Evolutionary conservation across 129 eudicot species (phyloP).

Genomic region (Artemisia annua): DNA sequence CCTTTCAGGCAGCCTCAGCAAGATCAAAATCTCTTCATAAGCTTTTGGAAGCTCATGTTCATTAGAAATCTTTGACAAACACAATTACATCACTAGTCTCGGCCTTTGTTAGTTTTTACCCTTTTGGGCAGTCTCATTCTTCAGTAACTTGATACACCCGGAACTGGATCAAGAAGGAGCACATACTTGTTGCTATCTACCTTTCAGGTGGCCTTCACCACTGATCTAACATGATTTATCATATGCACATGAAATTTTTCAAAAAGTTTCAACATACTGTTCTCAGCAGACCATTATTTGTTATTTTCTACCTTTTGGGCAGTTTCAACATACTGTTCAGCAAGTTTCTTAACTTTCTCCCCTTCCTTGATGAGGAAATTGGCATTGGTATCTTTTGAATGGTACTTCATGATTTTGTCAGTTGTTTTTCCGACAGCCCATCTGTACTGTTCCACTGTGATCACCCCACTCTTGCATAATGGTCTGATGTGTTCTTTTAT

Average conservation of each 20-base stretch:
- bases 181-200: not conserved
- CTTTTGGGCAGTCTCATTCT: conserved; percentile 45
- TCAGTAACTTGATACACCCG: not conserved
- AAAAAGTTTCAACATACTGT: not conserved
- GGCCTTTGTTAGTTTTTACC: not conserved
- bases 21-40: not conserved
- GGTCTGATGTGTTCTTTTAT: conserved; percentile 95
- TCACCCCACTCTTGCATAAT: conserved; percentile 97
- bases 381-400: conserved; percentile 77
- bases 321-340: conserved; percentile 86
- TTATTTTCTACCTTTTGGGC: conserved; percentile 54
- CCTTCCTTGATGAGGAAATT: conserved; percentile 97
- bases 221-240: conserved; percentile 16
- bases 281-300: not conserved
- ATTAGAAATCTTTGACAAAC: not conserved
- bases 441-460: conserved; percentile 83
- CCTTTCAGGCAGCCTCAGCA: not conserved
- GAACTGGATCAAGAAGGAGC: conserved; percentile 1
- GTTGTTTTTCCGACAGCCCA: conserved; percentile 93
- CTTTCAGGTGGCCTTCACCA: conserved; percentile 4
- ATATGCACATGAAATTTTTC: not conserved
- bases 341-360: conserved; percentile 93
- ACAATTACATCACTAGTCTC: conserved; percentile 1
- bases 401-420: conserved; percentile 88
- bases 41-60: not conserved